Evolutionary conservation across 371 early-diverging fungal genomes (phyloP), one percentile per base, ranked within the genome.

Genomic region (Rhizopus sp.): DNA sequence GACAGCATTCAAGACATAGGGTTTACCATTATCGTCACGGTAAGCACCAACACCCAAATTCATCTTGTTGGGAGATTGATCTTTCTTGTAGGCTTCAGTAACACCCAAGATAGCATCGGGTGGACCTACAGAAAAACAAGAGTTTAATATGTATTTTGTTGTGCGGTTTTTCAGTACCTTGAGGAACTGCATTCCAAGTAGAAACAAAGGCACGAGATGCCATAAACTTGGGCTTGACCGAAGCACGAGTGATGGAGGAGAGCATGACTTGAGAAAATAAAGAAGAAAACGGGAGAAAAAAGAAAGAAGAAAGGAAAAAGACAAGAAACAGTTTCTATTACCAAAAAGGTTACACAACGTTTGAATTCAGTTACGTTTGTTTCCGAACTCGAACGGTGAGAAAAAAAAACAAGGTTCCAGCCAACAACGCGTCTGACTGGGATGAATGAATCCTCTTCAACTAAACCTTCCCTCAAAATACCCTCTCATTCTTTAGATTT

Each of bases 21-120:
- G 97, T 80, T 94, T 92, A 62, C 93, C 93, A 51, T 78, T 80
- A 77, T 98, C 96, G 69, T 95, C 94, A 70, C 98, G 90, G 82
- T 97, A 98, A 37, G 98, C 99, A 69, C 99, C 99, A 30, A 96
- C 97, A 66, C 98, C 96, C 57, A 98, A 82, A 84, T 97, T 97
- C 89, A 97, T 98, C 88, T 97, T 98, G 62, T 80, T 81, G 10
- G 94, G 75, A 72, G 93, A 88, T 46, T 74, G 76, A 69, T 98
- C 97, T 60, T 82, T 88, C 88, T 93, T 95, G 87, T 88, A 98
- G 29, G 97, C 97, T 71, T 96, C 99, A 53, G 94, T 93, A 57
- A 98, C 91, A 64, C 93, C 93, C 57, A 98, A 87, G 70, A 98
- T 98, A 31, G 97, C 91, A 76, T 98, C 98, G 49, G 98, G 96